Evolutionary conservation across 345 rosid species (phyloP), one percentile per base, ranked within the genome.

Genomic region (Citrus mangshanensis): DNA sequence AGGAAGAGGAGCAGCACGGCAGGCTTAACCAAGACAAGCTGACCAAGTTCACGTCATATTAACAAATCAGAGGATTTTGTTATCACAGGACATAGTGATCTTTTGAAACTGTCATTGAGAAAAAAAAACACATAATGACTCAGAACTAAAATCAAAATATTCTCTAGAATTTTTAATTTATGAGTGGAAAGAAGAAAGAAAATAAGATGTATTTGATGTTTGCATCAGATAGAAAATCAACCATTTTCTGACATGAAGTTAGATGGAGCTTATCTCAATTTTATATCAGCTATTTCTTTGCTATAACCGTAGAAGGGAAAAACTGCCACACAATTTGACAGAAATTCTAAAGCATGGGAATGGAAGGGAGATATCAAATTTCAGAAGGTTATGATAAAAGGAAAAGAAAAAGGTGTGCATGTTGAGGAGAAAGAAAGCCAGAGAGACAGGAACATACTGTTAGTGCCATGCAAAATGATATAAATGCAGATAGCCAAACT

Each of bases 401-500:
- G 1, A 38, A 21, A 42, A 46, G 35, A 5, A 14, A 27, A 7
- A 46, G 22, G 3, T 34, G 8, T 2, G 8, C 22, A 54, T 18
- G 58, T 18, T 54, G 58, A 18, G 58, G 58, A 19, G 58, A 54
- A 54, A 8, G 18, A 1, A 14, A 13, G n/a, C 9, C 75, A 78
- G 74, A 66, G 56, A 42, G 25, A 75, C 35, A 72, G 37, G 69
- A 19, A 42, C 80, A 68, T 92, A 95, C 99, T 73, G 98, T 92
- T 73, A 95, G 88, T 32, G 99, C 99, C 98, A 95, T 93, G 87
- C 97, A 93, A 78, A 95, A 93, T 7, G 97, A 90, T 67, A 93
- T 84, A 18, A 82, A 66, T 32, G 81, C 90, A 70, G 97, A 94
- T 35, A 90, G 89, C 99, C 99, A 93, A 64, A 95, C 97, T 7